A percentile compares a stretch with the other conserved stretches of the same genome.
Conservation (phyloP, 2,329 filamentous ascomycete species). For the Akanthomyces uredinophilus region DNA sequence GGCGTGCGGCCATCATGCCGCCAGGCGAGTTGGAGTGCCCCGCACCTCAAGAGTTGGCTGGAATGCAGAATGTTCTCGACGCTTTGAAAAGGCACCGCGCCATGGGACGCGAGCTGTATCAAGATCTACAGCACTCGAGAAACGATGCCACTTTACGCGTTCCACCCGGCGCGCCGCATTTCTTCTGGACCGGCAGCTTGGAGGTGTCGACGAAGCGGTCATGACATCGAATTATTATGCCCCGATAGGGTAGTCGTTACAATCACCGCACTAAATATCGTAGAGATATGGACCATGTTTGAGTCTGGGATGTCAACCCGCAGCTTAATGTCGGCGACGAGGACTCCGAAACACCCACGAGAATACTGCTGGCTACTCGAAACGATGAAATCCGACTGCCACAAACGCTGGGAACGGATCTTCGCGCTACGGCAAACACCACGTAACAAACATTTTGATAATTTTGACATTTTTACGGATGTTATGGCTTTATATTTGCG, state of each 20-base stretch:
- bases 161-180: slow-evolving; percentile 25
- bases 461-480: too few species aligned
- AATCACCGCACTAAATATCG: background rate
- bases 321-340: background rate
- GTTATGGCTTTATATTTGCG: too few species aligned
- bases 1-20: slow-evolving; percentile 45
- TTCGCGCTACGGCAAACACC: background rate
- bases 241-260: background rate
- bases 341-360: background rate
- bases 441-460: background rate
- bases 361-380: background rate
- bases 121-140: slow-evolving; percentile 15
- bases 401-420: background rate
- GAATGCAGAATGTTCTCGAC: slow-evolving; percentile 40
- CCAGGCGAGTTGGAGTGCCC: slow-evolving; percentile 24
- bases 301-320: background rate
- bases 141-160: slow-evolving; percentile 14
- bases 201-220: slow-evolving; percentile 26
- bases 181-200: slow-evolving; percentile 36
- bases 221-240: background rate
- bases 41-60: slow-evolving; percentile 24
- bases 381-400: background rate
- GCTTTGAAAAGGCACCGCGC: slow-evolving; percentile 37
- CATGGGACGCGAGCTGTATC: slow-evolving; percentile 27
- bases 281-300: background rate